These are phyloP conservation scores for Hyphopichia homilentoma DNA, from an alignment of 805 yeast genomes.

Conservation along the genomic window DNA sequence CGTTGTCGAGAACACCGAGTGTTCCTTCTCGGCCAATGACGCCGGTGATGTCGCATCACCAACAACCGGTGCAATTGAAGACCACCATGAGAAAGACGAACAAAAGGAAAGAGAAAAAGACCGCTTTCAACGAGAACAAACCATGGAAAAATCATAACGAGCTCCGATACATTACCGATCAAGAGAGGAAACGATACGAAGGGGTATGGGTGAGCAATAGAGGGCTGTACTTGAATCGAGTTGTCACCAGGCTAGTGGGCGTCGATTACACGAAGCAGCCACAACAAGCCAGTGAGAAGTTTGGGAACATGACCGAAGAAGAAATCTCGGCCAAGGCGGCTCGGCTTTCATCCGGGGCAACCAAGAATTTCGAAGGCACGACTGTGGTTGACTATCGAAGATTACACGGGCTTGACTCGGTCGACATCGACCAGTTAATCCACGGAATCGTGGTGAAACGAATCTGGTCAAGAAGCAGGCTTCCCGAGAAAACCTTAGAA, in stretches of 20 bases:
- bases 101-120: constrained; percentile 34
- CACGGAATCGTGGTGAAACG: constrained; percentile 68
- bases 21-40: constrained; percentile 8
- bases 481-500: constrained; percentile 54
- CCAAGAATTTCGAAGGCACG: constrained; percentile 15
- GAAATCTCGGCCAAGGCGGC: constrained; percentile 30
- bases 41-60: constrained; percentile 13
- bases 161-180: constrained; percentile 45
- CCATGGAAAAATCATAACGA: constrained; percentile 91
- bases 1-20: not conserved
- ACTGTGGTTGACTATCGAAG: constrained; percentile 18
- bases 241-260: constrained; percentile 27
- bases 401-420: constrained; percentile 28
- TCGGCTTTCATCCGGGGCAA: constrained; percentile 25
- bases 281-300: constrained; percentile 8
- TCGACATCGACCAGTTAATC: constrained; percentile 30
- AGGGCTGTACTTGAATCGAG: constrained; percentile 52
- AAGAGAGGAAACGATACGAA: constrained; percentile 84
- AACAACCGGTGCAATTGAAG: constrained; percentile 38
- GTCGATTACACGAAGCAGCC: constrained; percentile 19
- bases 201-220: constrained; percentile 91
- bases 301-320: constrained; percentile 11
- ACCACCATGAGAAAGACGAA: constrained; percentile 49
- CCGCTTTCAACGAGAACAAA: constrained; percentile 74
- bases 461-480: constrained; percentile 75